Base-by-base conservation (phyloP, 176 grass and related monocot genomes). In the Echinochloa phyllopogon region DNA sequence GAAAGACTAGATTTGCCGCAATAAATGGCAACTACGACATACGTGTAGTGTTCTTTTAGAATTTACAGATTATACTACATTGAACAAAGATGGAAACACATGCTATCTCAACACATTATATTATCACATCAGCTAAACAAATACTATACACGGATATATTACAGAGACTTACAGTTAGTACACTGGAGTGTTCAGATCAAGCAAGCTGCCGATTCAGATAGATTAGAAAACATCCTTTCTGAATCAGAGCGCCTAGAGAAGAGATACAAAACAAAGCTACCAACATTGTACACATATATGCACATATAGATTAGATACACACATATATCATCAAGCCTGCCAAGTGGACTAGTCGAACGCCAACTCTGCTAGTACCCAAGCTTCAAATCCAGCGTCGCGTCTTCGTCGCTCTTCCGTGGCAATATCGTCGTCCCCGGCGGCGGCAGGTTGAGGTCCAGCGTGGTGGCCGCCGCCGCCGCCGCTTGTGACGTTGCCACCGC, bases 371-470 rank as follows among this genome's bases (percentile, higher is more conserved):
- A 82, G 29, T 45, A 64, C 16, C 83, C 77, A 68, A 86, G 78
- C 44, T 86, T 86, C 56, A 90, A 27, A 47, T 86, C 88, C 39
- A 86, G 66, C 83, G 62, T 64, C 24, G 60, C 64, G 24, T 36
- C 50, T 29, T 55, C 68, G 9, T 80, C 51, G 7, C 4, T 72
- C 65, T 2, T 82, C 39, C 3, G 4, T 6, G 41, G 23, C 65
- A 52, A 43, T 45, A 24, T 45, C 18, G 43, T 38, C 24, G 44
- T 41, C 10, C 36, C 69, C 4, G 81, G 62, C 13, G 75, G 84
- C 47, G 82, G 48, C 72, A 92, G 44, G 79, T 89, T 92, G 52
- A 89, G 78, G 61, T 92, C 90, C 63, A 92, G 53, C 51, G 20
- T 58, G 16, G 72, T 29, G 10, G 41, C 15, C 5, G 64, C n/a